These are phyloP conservation scores for Hypseocharis bilobata DNA, from an alignment of 441 rosid genomes.

Conservation along the genomic window DNA sequence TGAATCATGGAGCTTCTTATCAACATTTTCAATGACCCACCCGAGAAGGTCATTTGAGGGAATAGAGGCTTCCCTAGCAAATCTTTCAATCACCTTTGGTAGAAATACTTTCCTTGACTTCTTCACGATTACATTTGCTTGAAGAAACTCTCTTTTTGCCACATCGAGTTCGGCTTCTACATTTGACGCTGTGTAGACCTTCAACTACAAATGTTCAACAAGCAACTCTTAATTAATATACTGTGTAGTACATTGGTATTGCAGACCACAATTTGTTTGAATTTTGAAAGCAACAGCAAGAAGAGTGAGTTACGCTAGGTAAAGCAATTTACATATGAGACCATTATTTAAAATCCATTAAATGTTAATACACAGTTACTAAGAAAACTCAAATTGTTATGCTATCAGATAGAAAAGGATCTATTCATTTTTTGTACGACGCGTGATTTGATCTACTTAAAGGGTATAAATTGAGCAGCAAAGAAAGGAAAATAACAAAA, in stretches of 20 bases:
- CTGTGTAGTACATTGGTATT: background rate
- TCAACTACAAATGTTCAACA: slow-evolving; percentile 36
- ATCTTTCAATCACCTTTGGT: slow-evolving; percentile 61
- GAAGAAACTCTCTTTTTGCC: slow-evolving; percentile 63
- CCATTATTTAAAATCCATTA: too few species aligned
- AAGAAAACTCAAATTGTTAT: too few species aligned
- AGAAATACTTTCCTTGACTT: slow-evolving; percentile 56
- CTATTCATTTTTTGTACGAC: too few species aligned
- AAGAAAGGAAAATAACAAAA: too few species aligned
- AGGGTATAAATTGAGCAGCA: too few species aligned
- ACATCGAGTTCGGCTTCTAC: slow-evolving; percentile 54
- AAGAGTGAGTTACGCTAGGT: too few species aligned
- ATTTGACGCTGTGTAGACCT: slow-evolving; percentile 53
- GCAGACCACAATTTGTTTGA: background rate
- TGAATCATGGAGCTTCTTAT: slow-evolving; percentile 48
- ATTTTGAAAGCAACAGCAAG: background rate
- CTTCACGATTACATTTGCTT: slow-evolving; percentile 44
- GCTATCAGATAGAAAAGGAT: too few species aligned
- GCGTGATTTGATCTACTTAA: too few species aligned
- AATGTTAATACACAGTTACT: too few species aligned
- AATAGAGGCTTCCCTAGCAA: slow-evolving; percentile 54
- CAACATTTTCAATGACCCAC: slow-evolving; percentile 50
- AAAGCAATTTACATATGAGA: too few species aligned
- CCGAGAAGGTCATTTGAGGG: slow-evolving; percentile 46
- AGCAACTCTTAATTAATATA: background rate